Evolutionary conservation across 352 stramenopile genomes (phyloP).

Genomic region (Globisporangium cylindrosporum): DNA sequence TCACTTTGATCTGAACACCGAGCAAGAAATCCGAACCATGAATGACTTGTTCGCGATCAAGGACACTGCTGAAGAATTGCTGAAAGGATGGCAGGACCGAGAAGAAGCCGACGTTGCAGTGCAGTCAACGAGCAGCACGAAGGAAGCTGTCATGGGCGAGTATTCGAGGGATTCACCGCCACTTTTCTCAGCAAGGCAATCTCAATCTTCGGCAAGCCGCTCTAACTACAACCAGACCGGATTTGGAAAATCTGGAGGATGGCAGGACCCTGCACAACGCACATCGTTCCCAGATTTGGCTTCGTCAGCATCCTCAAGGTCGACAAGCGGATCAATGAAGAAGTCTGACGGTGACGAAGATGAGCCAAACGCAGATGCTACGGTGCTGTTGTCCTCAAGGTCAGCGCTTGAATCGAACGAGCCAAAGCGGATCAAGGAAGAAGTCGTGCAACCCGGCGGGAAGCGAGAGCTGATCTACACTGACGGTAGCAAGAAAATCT

Average conservation of each 20-base stretch:
- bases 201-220: background rate
- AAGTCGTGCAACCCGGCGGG: constrained; percentile 53
- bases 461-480: constrained; percentile 60
- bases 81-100: constrained; percentile 30
- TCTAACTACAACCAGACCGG: background rate
- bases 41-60: constrained; percentile 42
- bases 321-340: background rate
- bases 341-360: background rate
- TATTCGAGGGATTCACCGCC: background rate
- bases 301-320: constrained; percentile 1
- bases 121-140: background rate
- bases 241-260: background rate
- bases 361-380: background rate
- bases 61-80: constrained; percentile 33
- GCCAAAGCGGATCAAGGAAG: constrained; percentile 20
- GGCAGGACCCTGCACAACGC: background rate
- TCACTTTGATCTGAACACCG: constrained; percentile 13
- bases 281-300: background rate
- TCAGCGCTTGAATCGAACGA: background rate
- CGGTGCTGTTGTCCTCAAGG: background rate
- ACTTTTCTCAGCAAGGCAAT: background rate
- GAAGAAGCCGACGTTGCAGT: background rate
- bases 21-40: constrained; percentile 28
- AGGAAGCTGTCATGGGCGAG: background rate
- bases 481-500: constrained; percentile 68